Base-by-base conservation (phyloP, 129 eudicot genomes). In the Rutidosis leptorrhynchoides region DNA sequence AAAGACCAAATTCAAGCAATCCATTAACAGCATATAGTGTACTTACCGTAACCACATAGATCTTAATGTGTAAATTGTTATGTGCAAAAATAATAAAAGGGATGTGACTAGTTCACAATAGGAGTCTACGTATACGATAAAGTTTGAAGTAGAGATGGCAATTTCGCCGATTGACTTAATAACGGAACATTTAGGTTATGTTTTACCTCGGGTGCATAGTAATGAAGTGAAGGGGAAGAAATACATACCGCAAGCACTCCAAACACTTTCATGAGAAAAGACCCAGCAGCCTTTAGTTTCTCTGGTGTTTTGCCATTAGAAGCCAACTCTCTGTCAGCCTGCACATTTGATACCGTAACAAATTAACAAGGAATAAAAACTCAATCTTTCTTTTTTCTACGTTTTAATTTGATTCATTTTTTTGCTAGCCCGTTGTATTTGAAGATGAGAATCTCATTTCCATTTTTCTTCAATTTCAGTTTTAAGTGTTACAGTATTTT, bases 191-290 rank as follows among this genome's bases (percentile, higher is more conserved):
- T 23, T 20, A 19, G 51, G 5, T 30, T 30, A 23, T 21, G 33
- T 23, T 54, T 14, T 54, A 67, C 5, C 54, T 42, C 54, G 7
- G n/a, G 23, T 62, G 54, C 15, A 37, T 16, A 42, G 20, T 53
- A 55, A 57, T 42, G 46, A 75, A 68, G 63, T 27, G 9, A 33
- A 28, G 70, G 46, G 70, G 46, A 40, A 40, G 27, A 27, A 58
- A 71, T 30, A 80, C 88, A 65, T 83, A 86, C 93, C 62, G 99
- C 99, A 78, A 94, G 95, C 65, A 89, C 97, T 42, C 99, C 96
- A 79, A 89, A 94, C 30, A 86, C 99, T 83, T 94, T 94, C 99
- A 94, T 94, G 69, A 94, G 99, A 80, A 84, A 89, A 3, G 99
- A 89, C 24, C 99, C 99, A 68, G 97, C 99, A 30, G 86, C 95